These are phyloP conservation scores for Carallia brachiata DNA, from an alignment of 345 rosid genomes.

Conservation along the genomic window DNA sequence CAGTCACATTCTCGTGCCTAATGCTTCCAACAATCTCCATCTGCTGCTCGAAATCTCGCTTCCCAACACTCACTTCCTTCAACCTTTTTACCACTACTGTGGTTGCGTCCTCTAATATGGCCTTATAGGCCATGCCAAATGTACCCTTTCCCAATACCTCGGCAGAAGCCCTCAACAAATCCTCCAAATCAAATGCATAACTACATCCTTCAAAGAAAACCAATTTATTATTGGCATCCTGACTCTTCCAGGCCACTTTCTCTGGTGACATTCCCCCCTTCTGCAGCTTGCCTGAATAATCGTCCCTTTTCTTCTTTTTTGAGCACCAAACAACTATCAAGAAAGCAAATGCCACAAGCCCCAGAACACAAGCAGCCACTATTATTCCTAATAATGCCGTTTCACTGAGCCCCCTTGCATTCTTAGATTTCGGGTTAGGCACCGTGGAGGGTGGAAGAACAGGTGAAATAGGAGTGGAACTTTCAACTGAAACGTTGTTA, in stretches of 20 bases:
- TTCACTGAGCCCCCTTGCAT: slow-evolving; percentile 38
- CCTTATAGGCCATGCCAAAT: slow-evolving; percentile 87
- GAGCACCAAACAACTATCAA: slow-evolving; percentile 52
- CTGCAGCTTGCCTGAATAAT: slow-evolving; percentile 47
- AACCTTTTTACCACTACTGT: slow-evolving; percentile 82
- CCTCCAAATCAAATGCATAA: slow-evolving; percentile 92
- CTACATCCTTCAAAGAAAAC: slow-evolving; percentile 92
- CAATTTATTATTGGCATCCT: slow-evolving; percentile 74
- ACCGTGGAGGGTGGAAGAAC: slow-evolving; percentile 29
- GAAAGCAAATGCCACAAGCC: slow-evolving; percentile 41
- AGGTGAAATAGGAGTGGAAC: slow-evolving; percentile 37
- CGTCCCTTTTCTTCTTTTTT: slow-evolving; percentile 43
- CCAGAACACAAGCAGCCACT: slow-evolving; percentile 44
- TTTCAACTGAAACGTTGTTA: slow-evolving; percentile 45
- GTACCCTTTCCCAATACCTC: slow-evolving; percentile 98
- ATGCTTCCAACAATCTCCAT: slow-evolving; percentile 83
- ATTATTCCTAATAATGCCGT: slow-evolving; percentile 53
- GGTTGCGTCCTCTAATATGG: slow-evolving; percentile 75
- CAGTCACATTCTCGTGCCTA: slow-evolving; percentile 72
- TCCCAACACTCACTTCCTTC: slow-evolving; percentile 76
- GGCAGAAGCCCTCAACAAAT: slow-evolving; percentile 93
- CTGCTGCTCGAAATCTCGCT: slow-evolving; percentile 88
- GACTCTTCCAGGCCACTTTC: slow-evolving; percentile 69
- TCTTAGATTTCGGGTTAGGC: slow-evolving; percentile 26
- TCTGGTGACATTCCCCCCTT: slow-evolving; percentile 84